Evolutionary conservation across 495 filamentous ascomycete species (phyloP), one percentile per base, ranked within the genome.

Genomic region (Penicillium psychrofluorescens): DNA sequence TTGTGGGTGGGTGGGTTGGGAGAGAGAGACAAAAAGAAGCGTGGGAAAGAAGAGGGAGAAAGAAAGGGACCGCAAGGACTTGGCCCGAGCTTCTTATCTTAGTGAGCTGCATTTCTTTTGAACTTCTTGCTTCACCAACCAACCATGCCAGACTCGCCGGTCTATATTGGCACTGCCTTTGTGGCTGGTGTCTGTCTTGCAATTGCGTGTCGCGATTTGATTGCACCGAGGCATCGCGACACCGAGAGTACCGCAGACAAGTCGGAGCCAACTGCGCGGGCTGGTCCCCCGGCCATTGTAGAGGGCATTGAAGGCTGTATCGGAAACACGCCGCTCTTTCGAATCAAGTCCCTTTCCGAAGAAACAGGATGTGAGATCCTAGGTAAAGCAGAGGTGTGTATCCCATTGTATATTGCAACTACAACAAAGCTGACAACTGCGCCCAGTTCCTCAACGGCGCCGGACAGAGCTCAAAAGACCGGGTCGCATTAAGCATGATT

Each of bases 381-480:
- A 8, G 94, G 80, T 43, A 99, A 99, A 63, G 90, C 90, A 35
- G 92, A 99, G 63, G 81, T 82, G 72, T 38, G 43, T 43, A 35
- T 3, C 8, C 36, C 28, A 13, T n/a, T 37, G 12, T 10, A 38
- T 10, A 38, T 39, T 28, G 22, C 36, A 12, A 27, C 30, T 4
- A 29, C 22, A 38, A 12, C 31, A 42, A 28, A 30, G 8, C 41
- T 54, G 27, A 48, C 33, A 16, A 32, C 11, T 32, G 4, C 31
- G 29, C 38, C 10, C 10, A 48, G 81, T 95, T 91, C 53, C 74
- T 99, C 36, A 95, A 96, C 68, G 90, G 89, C 35, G 90, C 88
- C n/a, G 94, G 94, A 10, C 85, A 86, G 44, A 95, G 88, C 53
- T 89, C 94, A 11, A 99, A 99, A 58, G 92, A 99, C 60, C 79